Evolutionary conservation across 192 early-diverging fungal species (phyloP).

Genomic region (Ambispora gerdemannii): DNA sequence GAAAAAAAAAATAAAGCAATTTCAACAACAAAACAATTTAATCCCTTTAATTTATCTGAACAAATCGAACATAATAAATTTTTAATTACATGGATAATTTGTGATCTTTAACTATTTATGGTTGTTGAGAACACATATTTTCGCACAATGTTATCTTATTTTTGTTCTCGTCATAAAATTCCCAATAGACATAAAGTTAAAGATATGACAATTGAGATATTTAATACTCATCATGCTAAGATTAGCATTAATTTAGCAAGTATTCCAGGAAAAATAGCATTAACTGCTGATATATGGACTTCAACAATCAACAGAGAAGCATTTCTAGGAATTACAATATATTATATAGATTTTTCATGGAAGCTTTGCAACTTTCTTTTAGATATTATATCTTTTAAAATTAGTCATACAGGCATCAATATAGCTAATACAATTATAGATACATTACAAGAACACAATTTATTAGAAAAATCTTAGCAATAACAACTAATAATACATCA

Average conservation of each 20-base stretch:
- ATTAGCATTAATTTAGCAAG: neutral
- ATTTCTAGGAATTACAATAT: slow-evolving; percentile 5
- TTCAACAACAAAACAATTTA: neutral
- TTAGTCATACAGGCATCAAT: neutral
- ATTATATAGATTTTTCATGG: slow-evolving; percentile 13
- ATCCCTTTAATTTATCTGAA: neutral
- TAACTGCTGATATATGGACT: slow-evolving; percentile 24
- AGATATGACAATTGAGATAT: neutral
- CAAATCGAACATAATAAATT: slow-evolving; percentile 1
- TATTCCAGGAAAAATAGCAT: neutral
- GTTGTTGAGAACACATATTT: neutral
- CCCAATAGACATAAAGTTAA: neutral
- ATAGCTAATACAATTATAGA: neutral
- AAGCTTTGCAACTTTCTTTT: neutral
- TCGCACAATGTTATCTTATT: neutral
- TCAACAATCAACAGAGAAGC: neutral
- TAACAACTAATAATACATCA: slow-evolving; percentile 5
- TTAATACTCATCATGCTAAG: neutral
- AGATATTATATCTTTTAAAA: slow-evolving; percentile 3
- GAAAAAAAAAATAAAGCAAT: neutral
- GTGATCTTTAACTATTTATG: neutral
- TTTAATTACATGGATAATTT: neutral
- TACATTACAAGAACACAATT: neutral
- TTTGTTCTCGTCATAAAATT: neutral
- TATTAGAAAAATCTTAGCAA: neutral